phyloP scores from a whole-genome alignment of 1,284 basidiomycete species.

The Ustilago cynodontis region DNA sequence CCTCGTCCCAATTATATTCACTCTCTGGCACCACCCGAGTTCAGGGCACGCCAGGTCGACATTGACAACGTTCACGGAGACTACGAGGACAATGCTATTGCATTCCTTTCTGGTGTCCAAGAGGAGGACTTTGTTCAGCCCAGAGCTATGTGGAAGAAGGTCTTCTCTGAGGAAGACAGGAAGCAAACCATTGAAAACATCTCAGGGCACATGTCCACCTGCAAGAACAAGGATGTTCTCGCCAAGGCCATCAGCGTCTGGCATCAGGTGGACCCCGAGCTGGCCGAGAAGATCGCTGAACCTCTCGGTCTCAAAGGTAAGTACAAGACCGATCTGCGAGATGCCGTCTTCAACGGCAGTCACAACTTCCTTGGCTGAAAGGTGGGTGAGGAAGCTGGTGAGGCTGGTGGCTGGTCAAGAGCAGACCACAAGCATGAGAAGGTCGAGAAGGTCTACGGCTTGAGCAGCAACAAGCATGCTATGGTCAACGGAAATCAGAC shows the following conservation, averaged over 20 bases:
- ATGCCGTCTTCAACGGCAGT: constrained; percentile 49
- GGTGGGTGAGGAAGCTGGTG: constrained; percentile 16
- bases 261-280: constrained; percentile 52
- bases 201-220: constrained; percentile 55
- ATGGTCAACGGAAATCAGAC: constrained; percentile 20
- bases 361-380: constrained; percentile 53
- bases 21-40: constrained; percentile 42
- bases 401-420: constrained; percentile 8
- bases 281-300: constrained; percentile 53
- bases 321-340: constrained; percentile 48
- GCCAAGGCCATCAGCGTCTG: constrained; percentile 49
- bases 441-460: constrained; percentile 29
- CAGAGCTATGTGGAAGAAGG: constrained; percentile 81
- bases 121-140: constrained; percentile 86
- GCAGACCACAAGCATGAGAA: constrained; percentile 25
- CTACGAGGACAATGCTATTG: constrained; percentile 70
- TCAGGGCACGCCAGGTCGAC: constrained; percentile 39
- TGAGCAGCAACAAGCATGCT: constrained; percentile 21
- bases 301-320: constrained; percentile 42
- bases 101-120: constrained; percentile 79
- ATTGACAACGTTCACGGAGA: constrained; percentile 36
- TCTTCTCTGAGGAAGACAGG: constrained; percentile 76
- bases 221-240: constrained; percentile 36
- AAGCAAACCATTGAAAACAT: constrained; percentile 42
- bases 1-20: constrained; percentile 56